Conservation (phyloP, 1,284 basidiomycete genomes). For the Mycena sp. region DNA sequence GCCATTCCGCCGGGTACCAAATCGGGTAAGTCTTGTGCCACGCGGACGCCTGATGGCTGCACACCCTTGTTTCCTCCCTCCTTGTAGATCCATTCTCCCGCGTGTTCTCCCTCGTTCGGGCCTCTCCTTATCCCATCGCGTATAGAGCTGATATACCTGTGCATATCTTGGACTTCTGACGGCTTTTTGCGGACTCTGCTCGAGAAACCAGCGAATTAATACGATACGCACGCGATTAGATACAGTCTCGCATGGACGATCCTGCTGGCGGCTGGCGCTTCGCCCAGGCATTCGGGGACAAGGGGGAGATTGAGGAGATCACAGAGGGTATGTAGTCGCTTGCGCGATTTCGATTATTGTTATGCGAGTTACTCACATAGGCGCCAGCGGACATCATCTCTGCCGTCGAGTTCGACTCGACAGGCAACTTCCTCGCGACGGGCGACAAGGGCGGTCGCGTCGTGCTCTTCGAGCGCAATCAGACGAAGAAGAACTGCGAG, state of each 20-base stretch:
- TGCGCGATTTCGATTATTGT: background rate
- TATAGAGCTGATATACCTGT: background rate
- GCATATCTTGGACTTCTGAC: background rate
- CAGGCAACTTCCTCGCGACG: slow-evolving; percentile 98
- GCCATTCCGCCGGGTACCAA: too few species aligned
- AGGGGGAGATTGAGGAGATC: slow-evolving; percentile 99
- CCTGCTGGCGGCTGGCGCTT: slow-evolving; percentile 93
- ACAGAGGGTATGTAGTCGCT: slow-evolving; percentile 82
- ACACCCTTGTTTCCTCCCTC: too few species aligned
- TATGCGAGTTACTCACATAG: background rate
- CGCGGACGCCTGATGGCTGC: too few species aligned
- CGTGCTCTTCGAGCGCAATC: slow-evolving; percentile 98
- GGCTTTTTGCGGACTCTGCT: background rate
- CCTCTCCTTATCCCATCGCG: too few species aligned
- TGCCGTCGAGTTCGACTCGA: slow-evolving; percentile 99
- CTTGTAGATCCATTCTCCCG: too few species aligned
- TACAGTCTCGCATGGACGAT: slow-evolving; percentile 42
- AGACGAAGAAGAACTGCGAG: slow-evolving; percentile 99
- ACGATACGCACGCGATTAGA: background rate
- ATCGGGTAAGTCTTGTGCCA: too few species aligned
- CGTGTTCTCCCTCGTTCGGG: too few species aligned
- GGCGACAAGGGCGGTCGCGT: slow-evolving; percentile 99
- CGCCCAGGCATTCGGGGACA: slow-evolving; percentile 99
- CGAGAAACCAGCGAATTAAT: background rate
- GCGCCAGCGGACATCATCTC: slow-evolving; percentile 95